These are phyloP conservation scores for Leishmania arabica DNA, from an alignment of 208 protist genomes.

Conservation along the genomic window DNA sequence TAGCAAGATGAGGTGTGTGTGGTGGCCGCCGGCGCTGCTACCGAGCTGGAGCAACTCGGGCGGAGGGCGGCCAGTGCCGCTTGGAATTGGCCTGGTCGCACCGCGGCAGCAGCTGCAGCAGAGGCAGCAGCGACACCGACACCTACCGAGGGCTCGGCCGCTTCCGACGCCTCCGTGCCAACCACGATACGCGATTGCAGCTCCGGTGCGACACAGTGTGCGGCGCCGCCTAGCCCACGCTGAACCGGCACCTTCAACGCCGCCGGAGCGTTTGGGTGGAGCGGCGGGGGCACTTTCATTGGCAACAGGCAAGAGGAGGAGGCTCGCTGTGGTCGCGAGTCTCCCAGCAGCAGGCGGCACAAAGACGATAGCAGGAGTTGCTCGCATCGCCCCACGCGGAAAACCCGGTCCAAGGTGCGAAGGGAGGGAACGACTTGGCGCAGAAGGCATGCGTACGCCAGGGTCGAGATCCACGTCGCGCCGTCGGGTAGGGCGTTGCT, in stretches of 20 bases:
- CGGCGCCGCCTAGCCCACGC: constrained; percentile 24
- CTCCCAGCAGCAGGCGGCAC: constrained; percentile 12
- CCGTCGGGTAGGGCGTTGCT: neutral
- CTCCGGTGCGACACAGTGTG: constrained; percentile 24
- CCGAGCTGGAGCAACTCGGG: constrained; percentile 14
- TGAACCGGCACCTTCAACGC: neutral
- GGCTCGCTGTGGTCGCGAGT: neutral
- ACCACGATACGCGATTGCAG: constrained; percentile 33
- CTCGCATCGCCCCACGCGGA: constrained; percentile 17
- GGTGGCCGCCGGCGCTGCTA: constrained; percentile 1
- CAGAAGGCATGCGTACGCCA: constrained; percentile 29
- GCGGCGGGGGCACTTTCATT: constrained; percentile 12
- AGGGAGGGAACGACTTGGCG: constrained; percentile 27
- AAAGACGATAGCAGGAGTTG: constrained; percentile 11
- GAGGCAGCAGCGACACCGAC: neutral
- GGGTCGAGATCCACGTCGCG: constrained; percentile 11
- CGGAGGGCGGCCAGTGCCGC: constrained; percentile 31
- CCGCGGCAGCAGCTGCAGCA: neutral
- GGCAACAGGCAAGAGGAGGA: neutral
- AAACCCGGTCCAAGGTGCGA: constrained; percentile 6
- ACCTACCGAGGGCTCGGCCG: neutral
- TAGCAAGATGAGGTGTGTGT: constrained; percentile 14
- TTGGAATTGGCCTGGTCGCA: constrained; percentile 22
- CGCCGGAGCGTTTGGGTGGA: constrained; percentile 10
- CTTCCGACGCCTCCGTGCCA: neutral